Conservation (phyloP, 352 stramenopile species). For the Pythium phragmitis region DNA sequence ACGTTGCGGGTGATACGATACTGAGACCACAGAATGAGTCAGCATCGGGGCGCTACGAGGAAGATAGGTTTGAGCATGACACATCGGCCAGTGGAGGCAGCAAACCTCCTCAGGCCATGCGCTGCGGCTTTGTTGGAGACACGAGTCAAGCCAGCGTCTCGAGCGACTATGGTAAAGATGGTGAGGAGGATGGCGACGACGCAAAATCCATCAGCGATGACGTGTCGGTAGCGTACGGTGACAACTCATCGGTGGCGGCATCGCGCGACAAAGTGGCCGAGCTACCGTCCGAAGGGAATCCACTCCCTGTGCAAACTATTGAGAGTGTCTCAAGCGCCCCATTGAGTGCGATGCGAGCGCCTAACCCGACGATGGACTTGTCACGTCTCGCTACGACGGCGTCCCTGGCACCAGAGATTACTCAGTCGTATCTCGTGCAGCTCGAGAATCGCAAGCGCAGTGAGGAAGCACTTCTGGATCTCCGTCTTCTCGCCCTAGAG, state of each 20-base stretch:
- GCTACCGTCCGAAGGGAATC: too few species aligned
- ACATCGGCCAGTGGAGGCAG: not conserved
- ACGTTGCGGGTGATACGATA: not conserved
- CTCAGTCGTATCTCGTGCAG: constrained; percentile 37
- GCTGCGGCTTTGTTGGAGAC: not conserved
- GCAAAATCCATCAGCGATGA: not conserved
- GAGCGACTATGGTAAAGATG: not conserved
- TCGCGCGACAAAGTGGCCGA: not conserved
- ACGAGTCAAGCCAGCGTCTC: constrained; percentile 3
- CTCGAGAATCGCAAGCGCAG: constrained; percentile 50
- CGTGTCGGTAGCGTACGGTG: not conserved
- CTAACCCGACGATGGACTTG: not conserved
- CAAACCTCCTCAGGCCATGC: not conserved
- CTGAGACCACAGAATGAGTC: not conserved
- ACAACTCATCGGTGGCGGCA: not conserved
- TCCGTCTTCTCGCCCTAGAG: constrained; percentile 46
- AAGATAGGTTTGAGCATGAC: constrained; percentile 48
- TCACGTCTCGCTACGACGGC: not conserved
- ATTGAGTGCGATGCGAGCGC: not conserved
- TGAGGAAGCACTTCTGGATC: constrained; percentile 46
- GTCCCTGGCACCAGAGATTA: constrained; percentile 15
- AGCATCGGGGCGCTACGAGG: constrained; percentile 8
- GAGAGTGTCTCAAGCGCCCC: not conserved
- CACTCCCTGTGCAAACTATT: not conserved
- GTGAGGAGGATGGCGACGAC: not conserved